Evolutionary conservation across 1,139 yeast species (phyloP).

Genomic region (Pichia sp.): DNA sequence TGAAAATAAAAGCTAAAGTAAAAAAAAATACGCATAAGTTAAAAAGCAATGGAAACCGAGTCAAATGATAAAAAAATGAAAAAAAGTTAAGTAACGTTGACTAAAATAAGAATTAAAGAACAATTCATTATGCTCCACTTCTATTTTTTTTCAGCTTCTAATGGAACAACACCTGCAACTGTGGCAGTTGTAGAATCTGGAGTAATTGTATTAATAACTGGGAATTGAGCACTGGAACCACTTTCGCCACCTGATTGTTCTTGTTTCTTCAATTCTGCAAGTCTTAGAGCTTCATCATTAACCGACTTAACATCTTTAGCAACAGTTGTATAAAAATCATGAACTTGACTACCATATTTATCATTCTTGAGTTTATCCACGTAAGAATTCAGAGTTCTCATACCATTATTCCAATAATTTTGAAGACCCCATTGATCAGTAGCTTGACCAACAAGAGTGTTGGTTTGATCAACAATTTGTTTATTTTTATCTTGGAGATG

Average conservation of each 20-base stretch:
- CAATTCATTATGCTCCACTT: neutral
- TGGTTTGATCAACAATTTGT: slow-evolving; percentile 24
- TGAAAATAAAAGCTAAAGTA: neutral
- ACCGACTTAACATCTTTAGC: slow-evolving; percentile 56
- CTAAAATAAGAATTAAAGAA: too few species aligned
- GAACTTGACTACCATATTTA: slow-evolving; percentile 44
- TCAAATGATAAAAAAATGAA: neutral
- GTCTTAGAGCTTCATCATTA: slow-evolving; percentile 66
- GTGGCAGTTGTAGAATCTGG: slow-evolving; percentile 20
- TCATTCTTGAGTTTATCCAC: slow-evolving; percentile 37
- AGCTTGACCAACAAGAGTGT: slow-evolving; percentile 20
- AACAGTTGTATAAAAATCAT: slow-evolving; percentile 45
- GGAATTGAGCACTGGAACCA: slow-evolving; percentile 8
- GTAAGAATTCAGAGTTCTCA: slow-evolving; percentile 38
- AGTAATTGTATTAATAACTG: slow-evolving; percentile 17
- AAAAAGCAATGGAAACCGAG: neutral
- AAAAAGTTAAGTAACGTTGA: neutral
- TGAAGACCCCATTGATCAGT: slow-evolving; percentile 37
- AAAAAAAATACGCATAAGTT: neutral
- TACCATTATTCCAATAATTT: slow-evolving; percentile 30
- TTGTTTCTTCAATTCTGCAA: slow-evolving; percentile 51
- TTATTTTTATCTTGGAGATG: slow-evolving; percentile 49
- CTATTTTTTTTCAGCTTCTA: slow-evolving; percentile 12
- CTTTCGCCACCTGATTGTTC: neutral
- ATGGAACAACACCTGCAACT: slow-evolving; percentile 23